Evolutionary conservation across 225 moss, liverwort and hornwort species (phyloP).

Genomic region (Sphagnum contortum): DNA sequence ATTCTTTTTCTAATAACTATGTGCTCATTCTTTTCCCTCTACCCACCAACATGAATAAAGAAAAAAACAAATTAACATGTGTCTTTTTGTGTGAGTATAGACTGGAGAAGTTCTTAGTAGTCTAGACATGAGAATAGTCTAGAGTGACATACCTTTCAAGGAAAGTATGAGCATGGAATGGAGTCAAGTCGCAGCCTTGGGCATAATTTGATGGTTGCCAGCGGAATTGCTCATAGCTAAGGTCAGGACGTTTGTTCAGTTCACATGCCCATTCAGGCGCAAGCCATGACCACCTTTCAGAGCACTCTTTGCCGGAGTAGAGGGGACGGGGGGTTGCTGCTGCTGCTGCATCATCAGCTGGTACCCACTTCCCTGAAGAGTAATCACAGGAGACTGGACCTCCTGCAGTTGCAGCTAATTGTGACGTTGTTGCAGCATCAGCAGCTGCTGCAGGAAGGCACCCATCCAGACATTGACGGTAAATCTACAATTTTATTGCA

Average conservation of each 20-base stretch:
- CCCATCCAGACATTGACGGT: no score
- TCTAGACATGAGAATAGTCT: not conserved
- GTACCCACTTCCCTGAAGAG: constrained; percentile 51
- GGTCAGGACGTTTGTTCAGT: constrained; percentile 36
- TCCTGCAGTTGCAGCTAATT: no score
- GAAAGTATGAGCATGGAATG: constrained; percentile 34
- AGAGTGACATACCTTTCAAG: constrained; percentile 30
- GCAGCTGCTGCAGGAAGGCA: no score
- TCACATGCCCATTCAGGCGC: constrained; percentile 43
- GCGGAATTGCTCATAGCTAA: constrained; percentile 53
- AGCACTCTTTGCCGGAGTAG: constrained; percentile 64
- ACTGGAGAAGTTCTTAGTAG: no score
- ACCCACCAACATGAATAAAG: not conserved
- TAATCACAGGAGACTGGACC: constrained; percentile 33
- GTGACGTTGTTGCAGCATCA: no score
- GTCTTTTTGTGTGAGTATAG: not conserved
- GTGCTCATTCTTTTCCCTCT: not conserved
- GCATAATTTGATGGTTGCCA: constrained; percentile 48
- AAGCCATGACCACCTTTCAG: constrained; percentile 26
- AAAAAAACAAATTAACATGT: not conserved
- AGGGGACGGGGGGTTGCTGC: constrained; percentile 23
- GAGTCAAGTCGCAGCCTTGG: constrained; percentile 46
- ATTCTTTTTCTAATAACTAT: no score
- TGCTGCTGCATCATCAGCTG: constrained; percentile 10
- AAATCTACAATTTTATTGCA: no score